Percentiles rank a stretch among this genome's conserved stretches.
phyloP scores from a whole-genome alignment of 805 yeast species.

The Sugiyamaella chiloensis region DNA sequence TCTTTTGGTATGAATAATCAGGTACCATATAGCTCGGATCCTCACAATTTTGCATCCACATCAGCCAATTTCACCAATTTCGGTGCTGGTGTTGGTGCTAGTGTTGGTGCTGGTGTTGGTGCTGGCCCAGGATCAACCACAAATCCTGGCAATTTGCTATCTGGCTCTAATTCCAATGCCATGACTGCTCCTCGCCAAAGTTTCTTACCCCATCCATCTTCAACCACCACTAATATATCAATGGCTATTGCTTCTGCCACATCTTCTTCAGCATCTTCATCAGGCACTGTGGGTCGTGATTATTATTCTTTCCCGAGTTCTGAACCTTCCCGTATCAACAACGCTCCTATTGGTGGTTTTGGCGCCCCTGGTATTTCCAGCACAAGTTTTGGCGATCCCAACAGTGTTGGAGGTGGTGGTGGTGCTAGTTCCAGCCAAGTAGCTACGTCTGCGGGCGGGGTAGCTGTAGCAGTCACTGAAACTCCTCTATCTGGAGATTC shows the following conservation, averaged over 20 bases:
- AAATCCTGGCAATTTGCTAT: no score
- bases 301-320: neutral
- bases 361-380: no score
- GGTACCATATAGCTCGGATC: slow-evolving; percentile 36
- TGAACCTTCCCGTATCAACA: no score
- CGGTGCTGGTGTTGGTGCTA: neutral
- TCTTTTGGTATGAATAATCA: neutral
- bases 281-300: slow-evolving; percentile 18
- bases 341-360: no score
- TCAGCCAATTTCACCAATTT: neutral
- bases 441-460: neutral
- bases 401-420: no score
- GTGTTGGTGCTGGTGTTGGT: neutral
- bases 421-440: no score
- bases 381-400: no score
- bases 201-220: slow-evolving; percentile 39
- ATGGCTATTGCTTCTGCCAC: slow-evolving; percentile 19
- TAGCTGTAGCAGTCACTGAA: slow-evolving; percentile 5
- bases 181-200: no score
- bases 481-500: neutral
- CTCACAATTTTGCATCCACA: slow-evolving; percentile 15
- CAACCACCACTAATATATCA: slow-evolving; percentile 30
- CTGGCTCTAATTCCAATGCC: no score
- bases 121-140: no score
- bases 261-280: slow-evolving; percentile 39